Evolutionary conservation across 768 basidiomycete species (phyloP).

Genomic region (Pholiota molesta): DNA sequence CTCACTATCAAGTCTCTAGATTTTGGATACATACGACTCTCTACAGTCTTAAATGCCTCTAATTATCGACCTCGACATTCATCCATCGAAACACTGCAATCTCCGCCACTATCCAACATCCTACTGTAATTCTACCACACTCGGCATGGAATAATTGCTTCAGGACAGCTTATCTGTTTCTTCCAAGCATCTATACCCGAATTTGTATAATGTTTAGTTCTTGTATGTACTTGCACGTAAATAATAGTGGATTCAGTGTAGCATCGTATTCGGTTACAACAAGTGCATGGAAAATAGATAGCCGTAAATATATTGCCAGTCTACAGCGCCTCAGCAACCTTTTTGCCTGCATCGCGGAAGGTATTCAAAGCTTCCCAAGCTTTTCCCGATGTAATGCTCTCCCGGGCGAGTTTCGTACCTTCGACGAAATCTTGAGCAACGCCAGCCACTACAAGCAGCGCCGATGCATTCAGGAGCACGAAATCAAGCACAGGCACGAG

Average conservation of each 20-base stretch:
- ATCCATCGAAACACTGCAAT: too few relatives aligned
- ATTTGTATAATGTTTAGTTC: neutral
- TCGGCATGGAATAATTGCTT: neutral
- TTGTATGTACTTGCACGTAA: neutral
- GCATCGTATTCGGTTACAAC: neutral
- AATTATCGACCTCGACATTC: too few relatives aligned
- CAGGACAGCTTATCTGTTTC: neutral
- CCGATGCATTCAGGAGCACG: conserved; percentile 89
- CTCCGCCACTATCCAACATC: too few relatives aligned
- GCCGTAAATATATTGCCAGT: neutral
- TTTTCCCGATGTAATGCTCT: conserved; percentile 58
- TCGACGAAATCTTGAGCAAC: conserved; percentile 68
- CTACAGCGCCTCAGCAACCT: conserved; percentile 24
- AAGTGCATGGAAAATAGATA: neutral
- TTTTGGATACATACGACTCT: too few relatives aligned
- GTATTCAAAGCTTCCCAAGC: conserved; percentile 61
- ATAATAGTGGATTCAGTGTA: neutral
- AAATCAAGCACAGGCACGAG: conserved; percentile 78
- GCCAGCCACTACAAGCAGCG: conserved; percentile 84
- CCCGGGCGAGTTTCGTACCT: conserved; percentile 69
- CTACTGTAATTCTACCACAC: too few relatives aligned
- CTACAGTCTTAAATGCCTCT: too few relatives aligned
- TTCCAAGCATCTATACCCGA: neutral
- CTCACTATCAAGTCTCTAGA: too few relatives aligned
- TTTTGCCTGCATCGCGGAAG: conserved; percentile 48